A percentile compares a stretch with the other conserved stretches of the same genome.
These are phyloP conservation scores for Anethum foeniculum DNA, from an alignment of 140 eudicot genomes.

Conservation along the genomic window DNA sequence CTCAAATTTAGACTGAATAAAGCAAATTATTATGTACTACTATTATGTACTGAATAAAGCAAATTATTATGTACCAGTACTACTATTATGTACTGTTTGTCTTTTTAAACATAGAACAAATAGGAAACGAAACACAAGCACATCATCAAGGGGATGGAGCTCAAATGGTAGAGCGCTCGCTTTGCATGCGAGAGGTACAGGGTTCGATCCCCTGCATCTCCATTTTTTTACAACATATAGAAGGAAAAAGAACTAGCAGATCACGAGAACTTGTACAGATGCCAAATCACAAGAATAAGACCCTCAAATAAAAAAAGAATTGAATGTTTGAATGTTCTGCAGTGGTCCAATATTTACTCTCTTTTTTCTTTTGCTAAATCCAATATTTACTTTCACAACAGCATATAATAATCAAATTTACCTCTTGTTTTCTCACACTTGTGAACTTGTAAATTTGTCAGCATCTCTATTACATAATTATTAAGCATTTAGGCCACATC, in stretches of 20 bases:
- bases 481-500: background rate
- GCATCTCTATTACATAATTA: background rate
- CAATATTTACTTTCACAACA: background rate
- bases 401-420: too few species aligned
- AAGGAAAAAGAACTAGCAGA: too few species aligned
- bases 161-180: constrained; percentile 74
- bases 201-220: constrained; percentile 66
- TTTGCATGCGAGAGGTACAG: constrained; percentile 75
- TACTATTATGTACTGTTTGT: too few species aligned
- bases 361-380: background rate
- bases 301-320: background rate
- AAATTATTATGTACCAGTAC: too few species aligned
- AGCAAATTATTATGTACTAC: too few species aligned
- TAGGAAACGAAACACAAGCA: too few species aligned
- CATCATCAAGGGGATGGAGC: constrained; percentile 42
- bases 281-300: background rate
- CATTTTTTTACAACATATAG: constrained; percentile 2
- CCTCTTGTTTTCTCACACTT: background rate
- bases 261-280: too few species aligned
- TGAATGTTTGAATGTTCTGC: background rate
- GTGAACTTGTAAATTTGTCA: background rate
- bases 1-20: too few species aligned
- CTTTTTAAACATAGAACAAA: too few species aligned
- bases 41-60: too few species aligned
- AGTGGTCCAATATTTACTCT: background rate